Evolutionary conservation across 805 yeast genomes (phyloP).

Genomic region (Saturnispora ahearnii): DNA sequence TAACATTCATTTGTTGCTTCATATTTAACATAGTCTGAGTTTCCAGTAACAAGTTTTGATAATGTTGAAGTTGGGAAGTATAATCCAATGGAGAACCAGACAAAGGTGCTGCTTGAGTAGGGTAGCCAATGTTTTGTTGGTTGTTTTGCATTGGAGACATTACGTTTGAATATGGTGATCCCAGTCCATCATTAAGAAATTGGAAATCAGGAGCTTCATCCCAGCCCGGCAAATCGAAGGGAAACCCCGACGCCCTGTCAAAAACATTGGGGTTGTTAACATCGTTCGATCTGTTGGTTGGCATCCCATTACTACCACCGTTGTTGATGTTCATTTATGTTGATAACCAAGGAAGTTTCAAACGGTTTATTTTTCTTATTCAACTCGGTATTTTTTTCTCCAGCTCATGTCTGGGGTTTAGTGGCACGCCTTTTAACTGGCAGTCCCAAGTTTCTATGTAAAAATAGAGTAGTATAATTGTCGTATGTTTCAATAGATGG

Average conservation of each 20-base stretch:
- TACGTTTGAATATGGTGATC: slow-evolving; percentile 13
- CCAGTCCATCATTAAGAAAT: slow-evolving; percentile 15
- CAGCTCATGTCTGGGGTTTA: not conserved
- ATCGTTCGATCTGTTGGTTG: not conserved
- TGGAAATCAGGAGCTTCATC: slow-evolving; percentile 24
- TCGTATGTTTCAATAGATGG: too few relatives aligned
- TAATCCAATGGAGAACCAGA: slow-evolving; percentile 22
- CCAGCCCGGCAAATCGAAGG: slow-evolving; percentile 24
- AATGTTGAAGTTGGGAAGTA: slow-evolving; percentile 27
- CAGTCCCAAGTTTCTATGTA: not conserved
- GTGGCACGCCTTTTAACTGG: not conserved
- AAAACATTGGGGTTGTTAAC: not conserved
- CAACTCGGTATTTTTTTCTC: not conserved
- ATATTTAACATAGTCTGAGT: slow-evolving; percentile 19
- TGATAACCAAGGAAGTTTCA: not conserved
- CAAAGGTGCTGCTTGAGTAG: slow-evolving; percentile 11
- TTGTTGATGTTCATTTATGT: not conserved
- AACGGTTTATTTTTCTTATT: not conserved
- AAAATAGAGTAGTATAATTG: too few relatives aligned
- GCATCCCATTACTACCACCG: not conserved
- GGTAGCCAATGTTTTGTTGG: not conserved
- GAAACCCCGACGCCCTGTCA: slow-evolving; percentile 3
- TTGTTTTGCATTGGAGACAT: slow-evolving; percentile 22
- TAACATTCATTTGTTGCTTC: slow-evolving; percentile 9
- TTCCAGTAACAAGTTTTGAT: slow-evolving; percentile 26